Evolutionary conservation across 352 stramenopile genomes (phyloP), one percentile per base, ranked within the genome.

Genomic region (Pilasporangium apinafurcum): DNA sequence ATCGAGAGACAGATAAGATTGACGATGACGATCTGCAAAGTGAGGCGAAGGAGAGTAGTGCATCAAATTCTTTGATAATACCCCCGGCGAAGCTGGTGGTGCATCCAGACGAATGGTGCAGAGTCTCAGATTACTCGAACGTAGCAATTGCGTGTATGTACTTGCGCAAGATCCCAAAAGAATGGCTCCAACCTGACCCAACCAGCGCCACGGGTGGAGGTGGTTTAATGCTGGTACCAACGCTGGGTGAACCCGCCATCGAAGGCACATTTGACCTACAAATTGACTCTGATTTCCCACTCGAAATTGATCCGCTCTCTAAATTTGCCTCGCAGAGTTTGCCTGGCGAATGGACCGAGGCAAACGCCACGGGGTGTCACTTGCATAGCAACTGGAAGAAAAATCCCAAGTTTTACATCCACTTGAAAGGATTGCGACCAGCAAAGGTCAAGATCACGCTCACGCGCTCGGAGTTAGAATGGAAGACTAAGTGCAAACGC

Each of bases 241-340:
- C 78, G 14, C 59, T 95, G 3, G 81, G 75, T 5, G 83, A 95
- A 41, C 48, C 64, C 28, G 73, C 67, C 9, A 56, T 59, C 0
- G 78, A 91, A 39, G 84, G 79, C 3, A 71, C 69, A 5, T 96
- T 90, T 44, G 80, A 91, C 24, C 36, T 96, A n/a, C 83, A 96
- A 42, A 69, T 96, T 7, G 83, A 95, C 48, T 83, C 62, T 38
- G 82, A 95, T 44, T 72, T 83, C 22, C 67, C 79, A 12, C 40
- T 95, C 5, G 53, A 70, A 2, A 49, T 87, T 12, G 66, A 86
- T 24, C 68, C 83, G 38, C 53, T 91, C 12, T 66, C 71, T 4
- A 63, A 75, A 21, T 68, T 69, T 33, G 71, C 64, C 14, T 79
- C 77, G 6, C 86, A 91, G 49, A 92, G 78, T 16, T 44, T 95